Evolutionary conservation across 2,329 filamentous ascomycete species (phyloP), one percentile per base, ranked within the genome.

Genomic region (Teratosphaeria epicoccoides): DNA sequence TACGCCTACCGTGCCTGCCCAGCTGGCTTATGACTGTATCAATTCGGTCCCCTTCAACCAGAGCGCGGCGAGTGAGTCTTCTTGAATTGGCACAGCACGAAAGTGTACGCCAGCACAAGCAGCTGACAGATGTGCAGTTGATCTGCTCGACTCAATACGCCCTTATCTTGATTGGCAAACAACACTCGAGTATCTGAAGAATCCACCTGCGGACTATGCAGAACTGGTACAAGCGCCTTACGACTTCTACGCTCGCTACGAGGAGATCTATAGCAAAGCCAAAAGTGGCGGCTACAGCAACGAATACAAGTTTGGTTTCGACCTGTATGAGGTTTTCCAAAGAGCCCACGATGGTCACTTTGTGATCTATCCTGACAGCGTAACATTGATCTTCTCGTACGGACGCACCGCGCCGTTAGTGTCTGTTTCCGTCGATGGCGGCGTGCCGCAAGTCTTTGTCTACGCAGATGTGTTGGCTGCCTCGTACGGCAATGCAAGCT

Each of bases 301-400:
- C 33, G 72, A 75, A 51, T 73, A 70, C 47, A 66, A 68, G 17
- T 76, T 75, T 55, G 72, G 72, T 9, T 71, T 63, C 55, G 77
- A 78, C 24, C 69, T 87, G 2, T 76, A 77, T 52, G 66, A 72
- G 29, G 66, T 79, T 6, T 70, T 82, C 29, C 71, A 73, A 23
- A 71, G 70, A 1, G 77, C 79, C 3, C 81, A 85, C 57, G 83
- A 87, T 61, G 81, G 82, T 1, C 84, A 87, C 60, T 81, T 84
- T 48, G 68, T 71, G 1, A 81, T 76, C 60, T 67, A 74, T 12
- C 77, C 78, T 2, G 77, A 81, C 56, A 68, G 75, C 4, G 71
- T 82, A 12, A 73, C 72, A 43, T 71, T 61, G 0, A 62, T 77
- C 0, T 80, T 82, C 66, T 72, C 63, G 55, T 83, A 61, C 59